Percentiles rank a stretch among this genome's conserved stretches.
These are phyloP conservation scores for Puccinia triticina DNA, from an alignment of 1,284 basidiomycete genomes.

Conservation along the genomic window DNA sequence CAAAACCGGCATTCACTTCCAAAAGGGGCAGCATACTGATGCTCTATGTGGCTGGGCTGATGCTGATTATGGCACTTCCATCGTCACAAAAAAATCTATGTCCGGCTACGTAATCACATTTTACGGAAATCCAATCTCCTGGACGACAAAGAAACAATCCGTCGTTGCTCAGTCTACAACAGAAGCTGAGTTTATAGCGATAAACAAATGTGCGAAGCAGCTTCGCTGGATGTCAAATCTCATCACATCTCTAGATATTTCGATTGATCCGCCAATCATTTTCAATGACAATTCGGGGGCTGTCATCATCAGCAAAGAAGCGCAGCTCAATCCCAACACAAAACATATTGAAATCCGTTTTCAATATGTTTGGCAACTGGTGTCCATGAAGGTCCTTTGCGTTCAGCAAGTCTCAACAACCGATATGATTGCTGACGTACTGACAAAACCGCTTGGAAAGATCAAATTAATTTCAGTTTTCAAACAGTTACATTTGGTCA, in stretches of 20 bases:
- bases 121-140: not conserved
- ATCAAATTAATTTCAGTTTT: not conserved
- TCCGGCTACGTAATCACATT: not conserved
- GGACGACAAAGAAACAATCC: constrained; percentile 20
- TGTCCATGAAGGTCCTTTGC: not conserved
- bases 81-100: not conserved
- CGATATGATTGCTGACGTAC: not conserved
- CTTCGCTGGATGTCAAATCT: not conserved
- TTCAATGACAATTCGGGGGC: no score
- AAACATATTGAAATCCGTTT: no score
- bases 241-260: not conserved
- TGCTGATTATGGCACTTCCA: not conserved
- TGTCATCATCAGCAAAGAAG: no score
- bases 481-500: no score
- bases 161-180: no score
- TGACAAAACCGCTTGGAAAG: not conserved
- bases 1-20: not conserved
- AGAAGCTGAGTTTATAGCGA: no score
- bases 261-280: not conserved
- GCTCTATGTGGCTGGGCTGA: not conserved
- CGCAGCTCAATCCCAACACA: no score
- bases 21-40: not conserved
- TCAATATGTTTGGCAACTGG: constrained; percentile 1
- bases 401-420: not conserved
- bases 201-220: no score